Evolutionary conservation across 1,284 basidiomycete genomes (phyloP).

Genomic region (Fomitopsis palustris): DNA sequence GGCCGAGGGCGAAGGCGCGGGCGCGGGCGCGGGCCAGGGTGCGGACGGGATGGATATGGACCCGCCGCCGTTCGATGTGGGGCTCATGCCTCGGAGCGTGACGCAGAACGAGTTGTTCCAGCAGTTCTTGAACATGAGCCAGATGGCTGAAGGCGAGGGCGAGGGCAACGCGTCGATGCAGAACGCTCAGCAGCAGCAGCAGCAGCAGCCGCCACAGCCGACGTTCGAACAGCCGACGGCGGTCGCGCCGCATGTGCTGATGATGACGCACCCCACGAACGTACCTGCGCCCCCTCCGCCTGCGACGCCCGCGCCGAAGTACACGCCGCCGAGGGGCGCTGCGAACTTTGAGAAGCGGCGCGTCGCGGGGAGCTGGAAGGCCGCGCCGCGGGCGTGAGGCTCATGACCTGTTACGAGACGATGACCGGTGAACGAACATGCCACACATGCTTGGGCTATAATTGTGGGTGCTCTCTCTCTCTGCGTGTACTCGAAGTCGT

Average conservation of each 20-base stretch:
- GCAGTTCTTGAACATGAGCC: conserved; percentile 1
- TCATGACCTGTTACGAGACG: background rate
- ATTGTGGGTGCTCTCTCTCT: background rate
- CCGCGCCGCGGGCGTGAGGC: conserved; percentile 9
- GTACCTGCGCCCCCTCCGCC: background rate
- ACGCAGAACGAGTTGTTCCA: conserved; percentile 2
- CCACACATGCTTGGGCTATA: background rate
- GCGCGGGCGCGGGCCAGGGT: background rate
- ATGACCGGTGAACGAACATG: background rate
- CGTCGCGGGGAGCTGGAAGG: conserved; percentile 51
- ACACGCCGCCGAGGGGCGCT: conserved; percentile 54
- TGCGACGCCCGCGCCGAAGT: conserved; percentile 22
- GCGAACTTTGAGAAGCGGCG: conserved; percentile 43
- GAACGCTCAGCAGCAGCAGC: background rate
- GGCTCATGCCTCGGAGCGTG: conserved; percentile 2
- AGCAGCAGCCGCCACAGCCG: background rate
- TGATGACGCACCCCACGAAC: background rate
- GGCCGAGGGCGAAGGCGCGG: background rate
- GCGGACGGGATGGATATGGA: background rate
- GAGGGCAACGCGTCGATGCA: background rate
- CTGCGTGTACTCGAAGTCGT: background rate
- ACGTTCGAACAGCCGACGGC: background rate
- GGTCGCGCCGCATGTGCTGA: background rate
- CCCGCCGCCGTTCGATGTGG: background rate
- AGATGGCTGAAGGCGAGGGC: background rate